Conservation (phyloP, 2,329 filamentous ascomycete species). For the Penicillium sclerotiorum region DNA sequence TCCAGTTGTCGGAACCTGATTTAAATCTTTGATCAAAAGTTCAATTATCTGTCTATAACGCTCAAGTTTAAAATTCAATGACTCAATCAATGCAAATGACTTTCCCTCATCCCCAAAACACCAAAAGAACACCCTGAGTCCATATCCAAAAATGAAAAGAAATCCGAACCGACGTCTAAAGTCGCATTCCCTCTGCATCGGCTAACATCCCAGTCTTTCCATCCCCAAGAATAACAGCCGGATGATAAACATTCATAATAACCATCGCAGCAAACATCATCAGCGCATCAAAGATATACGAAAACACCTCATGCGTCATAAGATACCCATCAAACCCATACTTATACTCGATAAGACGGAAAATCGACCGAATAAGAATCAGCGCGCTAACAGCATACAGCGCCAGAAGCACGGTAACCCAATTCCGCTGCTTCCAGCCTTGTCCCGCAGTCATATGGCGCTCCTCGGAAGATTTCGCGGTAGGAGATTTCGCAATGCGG, state of each 20-base stretch:
- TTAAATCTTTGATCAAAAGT: too few relatives aligned
- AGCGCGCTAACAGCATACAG: conserved; percentile 24
- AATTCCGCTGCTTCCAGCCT: conserved; percentile 23
- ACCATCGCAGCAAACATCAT: conserved; percentile 32
- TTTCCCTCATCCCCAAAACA: too few relatives aligned
- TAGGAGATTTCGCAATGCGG: conserved; percentile 36
- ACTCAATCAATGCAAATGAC: too few relatives aligned
- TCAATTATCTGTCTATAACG: too few relatives aligned
- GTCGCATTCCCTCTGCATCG: not conserved
- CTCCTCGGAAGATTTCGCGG: conserved; percentile 14
- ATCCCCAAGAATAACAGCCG: conserved; percentile 22
- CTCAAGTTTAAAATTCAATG: too few relatives aligned
- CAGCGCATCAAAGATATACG: conserved; percentile 33
- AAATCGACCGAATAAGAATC: conserved; percentile 31
- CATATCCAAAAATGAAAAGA: too few relatives aligned
- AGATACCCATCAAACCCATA: conserved; percentile 31
- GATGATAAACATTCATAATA: conserved; percentile 25
- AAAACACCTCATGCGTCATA: conserved; percentile 30
- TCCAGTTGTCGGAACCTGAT: too few relatives aligned
- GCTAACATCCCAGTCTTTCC: conserved; percentile 8
- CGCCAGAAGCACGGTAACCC: conserved; percentile 20
- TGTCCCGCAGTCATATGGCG: conserved; percentile 2
- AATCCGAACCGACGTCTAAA: not conserved
- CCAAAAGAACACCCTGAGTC: too few relatives aligned
- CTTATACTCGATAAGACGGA: conserved; percentile 32